A percentile compares a stretch with the other conserved stretches of the same genome.
Conservation (phyloP, 768 basidiomycete genomes). For the Scleroderma bovista region DNA sequence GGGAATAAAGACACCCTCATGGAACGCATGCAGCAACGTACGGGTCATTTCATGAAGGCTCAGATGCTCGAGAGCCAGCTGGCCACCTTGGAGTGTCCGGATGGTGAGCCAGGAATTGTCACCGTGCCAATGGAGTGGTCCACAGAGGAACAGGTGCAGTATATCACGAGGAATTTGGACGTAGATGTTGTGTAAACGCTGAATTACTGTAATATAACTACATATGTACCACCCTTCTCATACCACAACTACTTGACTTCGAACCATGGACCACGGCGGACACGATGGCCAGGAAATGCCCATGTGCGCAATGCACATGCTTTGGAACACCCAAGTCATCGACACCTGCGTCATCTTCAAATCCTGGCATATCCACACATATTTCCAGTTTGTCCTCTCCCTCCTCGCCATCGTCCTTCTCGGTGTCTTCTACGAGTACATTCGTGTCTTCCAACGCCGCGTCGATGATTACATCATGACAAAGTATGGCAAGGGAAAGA, state of each 20-base stretch:
- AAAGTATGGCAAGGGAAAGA: constrained; percentile 42
- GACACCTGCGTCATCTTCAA: constrained; percentile 80
- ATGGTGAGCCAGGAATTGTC: constrained; percentile 63
- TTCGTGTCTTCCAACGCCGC: constrained; percentile 55
- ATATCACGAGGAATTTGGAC: not conserved
- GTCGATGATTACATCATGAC: constrained; percentile 57
- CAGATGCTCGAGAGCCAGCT: constrained; percentile 79
- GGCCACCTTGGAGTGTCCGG: constrained; percentile 62
- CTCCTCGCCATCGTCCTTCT: constrained; percentile 59
- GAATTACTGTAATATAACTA: not conserved
- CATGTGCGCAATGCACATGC: constrained; percentile 74
- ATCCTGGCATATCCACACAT: constrained; percentile 68
- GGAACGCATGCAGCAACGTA: constrained; percentile 58
- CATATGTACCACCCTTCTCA: not conserved
- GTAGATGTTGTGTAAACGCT: not conserved
- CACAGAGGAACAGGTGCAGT: constrained; percentile 51
- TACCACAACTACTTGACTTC: not conserved
- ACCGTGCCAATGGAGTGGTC: constrained; percentile 46
- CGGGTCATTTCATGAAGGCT: constrained; percentile 82
- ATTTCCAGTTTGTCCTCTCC: constrained; percentile 54
- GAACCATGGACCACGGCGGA: constrained; percentile 39
- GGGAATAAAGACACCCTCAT: constrained; percentile 50
- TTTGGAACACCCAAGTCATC: constrained; percentile 79
- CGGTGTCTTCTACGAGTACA: constrained; percentile 76
- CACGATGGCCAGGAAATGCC: constrained; percentile 45